Conservation (phyloP, 257 asterid genomes). For the Plectranthus barbatus region DNA sequence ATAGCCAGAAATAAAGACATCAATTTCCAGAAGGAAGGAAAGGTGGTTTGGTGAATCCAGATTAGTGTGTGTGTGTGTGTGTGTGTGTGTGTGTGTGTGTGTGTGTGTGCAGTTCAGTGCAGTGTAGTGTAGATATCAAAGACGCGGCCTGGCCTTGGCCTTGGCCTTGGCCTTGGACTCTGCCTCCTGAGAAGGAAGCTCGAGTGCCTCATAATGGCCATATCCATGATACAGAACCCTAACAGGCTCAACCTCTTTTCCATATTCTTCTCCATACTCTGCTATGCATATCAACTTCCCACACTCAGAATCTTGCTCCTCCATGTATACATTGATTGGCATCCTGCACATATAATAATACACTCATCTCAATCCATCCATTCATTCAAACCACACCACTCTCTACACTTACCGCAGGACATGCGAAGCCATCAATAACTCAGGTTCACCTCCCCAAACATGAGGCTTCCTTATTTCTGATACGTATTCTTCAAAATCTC, state of each 20-base stretch:
- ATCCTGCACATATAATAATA: constrained; percentile 42
- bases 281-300: constrained; percentile 83
- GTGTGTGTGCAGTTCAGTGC: too few species aligned
- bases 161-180: too few species aligned
- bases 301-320: constrained; percentile 49
- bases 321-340: constrained; percentile 92
- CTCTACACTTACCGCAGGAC: constrained; percentile 87
- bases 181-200: constrained; percentile 41
- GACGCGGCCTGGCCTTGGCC: constrained; percentile 60
- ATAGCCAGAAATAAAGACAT: too few species aligned
- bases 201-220: constrained; percentile 89
- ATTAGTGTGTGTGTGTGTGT: too few species aligned
- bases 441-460: constrained; percentile 99
- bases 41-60: too few species aligned
- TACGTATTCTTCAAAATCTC: constrained; percentile 75
- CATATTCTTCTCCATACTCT: constrained; percentile 87
- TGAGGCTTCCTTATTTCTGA: constrained; percentile 69
- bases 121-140: constrained; percentile 5
- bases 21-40: too few species aligned
- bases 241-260: constrained; percentile 67
- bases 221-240: constrained; percentile 75
- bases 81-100: too few species aligned
- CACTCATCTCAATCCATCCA: background rate
- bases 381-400: too few species aligned
- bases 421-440: constrained; percentile 90